phyloP scores from a whole-genome alignment of 2,329 filamentous ascomycete genomes.

The Aquanectria penicillioides region DNA sequence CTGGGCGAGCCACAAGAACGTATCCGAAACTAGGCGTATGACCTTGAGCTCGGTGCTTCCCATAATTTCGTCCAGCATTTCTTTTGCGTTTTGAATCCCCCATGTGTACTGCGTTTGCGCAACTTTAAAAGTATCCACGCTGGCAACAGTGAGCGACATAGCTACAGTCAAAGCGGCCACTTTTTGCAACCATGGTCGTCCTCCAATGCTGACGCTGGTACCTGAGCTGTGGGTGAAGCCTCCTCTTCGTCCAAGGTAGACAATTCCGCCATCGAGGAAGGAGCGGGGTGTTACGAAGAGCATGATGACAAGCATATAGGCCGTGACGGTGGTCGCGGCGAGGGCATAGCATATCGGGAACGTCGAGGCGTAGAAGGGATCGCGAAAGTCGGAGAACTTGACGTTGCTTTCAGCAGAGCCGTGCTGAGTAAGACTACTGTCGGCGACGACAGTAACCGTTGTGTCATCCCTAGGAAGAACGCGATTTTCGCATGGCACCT shows the following conservation, averaged over 20 bases:
- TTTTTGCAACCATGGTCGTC: constrained; percentile 92
- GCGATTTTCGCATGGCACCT: constrained; percentile 45
- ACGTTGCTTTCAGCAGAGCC: constrained; percentile 45
- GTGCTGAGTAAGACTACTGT: constrained; percentile 45
- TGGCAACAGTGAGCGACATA: constrained; percentile 92
- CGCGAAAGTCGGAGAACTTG: constrained; percentile 72
- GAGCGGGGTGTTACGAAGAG: constrained; percentile 94
- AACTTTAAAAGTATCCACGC: constrained; percentile 87
- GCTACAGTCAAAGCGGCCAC: constrained; percentile 78
- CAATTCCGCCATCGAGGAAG: constrained; percentile 86
- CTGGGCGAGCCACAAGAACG: constrained; percentile 96
- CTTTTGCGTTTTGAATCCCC: constrained; percentile 82
- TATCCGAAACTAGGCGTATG: constrained; percentile 92
- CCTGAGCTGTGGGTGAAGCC: constrained; percentile 87
- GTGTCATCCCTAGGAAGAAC: constrained; percentile 33
- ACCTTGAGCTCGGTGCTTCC: constrained; percentile 87
- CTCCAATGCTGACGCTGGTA: constrained; percentile 84
- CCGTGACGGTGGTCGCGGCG: constrained; percentile 88
- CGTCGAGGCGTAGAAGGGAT: constrained; percentile 93
- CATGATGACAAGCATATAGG: constrained; percentile 93
- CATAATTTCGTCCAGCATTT: constrained; percentile 81
- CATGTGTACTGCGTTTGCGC: constrained; percentile 82
- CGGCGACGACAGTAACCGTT: constrained; percentile 52
- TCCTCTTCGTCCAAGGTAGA: constrained; percentile 82
- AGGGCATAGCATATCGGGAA: constrained; percentile 95